Base-by-base conservation (phyloP, 352 stramenopile species). In the Globisporangium ultimum region DNA sequence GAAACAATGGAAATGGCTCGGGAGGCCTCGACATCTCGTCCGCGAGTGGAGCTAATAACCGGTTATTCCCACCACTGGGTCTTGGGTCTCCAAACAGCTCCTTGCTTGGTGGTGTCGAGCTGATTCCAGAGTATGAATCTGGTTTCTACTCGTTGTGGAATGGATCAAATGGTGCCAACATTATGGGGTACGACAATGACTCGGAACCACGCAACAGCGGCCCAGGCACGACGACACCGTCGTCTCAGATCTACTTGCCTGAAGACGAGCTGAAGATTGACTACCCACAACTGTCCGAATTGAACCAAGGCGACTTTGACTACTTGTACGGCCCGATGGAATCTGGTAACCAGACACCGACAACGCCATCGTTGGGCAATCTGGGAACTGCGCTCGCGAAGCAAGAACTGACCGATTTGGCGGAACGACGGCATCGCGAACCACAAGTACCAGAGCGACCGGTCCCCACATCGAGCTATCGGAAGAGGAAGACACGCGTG, bases 241-340 rank as follows among this genome's bases (percentile, higher is more conserved):
- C 41, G 17, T 71, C n/a, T 41, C 68, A 70, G 6, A 53, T 78
- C 14, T 78, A 78, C 58, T 48, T 72, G 43, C 64, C 64, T 13
- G 79, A 89, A 36, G 82, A 89, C 32, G 82, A 91, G 57, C 51
- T 89, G 12, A 88, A 88, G 63, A 84, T 91, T 68, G 81, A 86
- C 7, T 92, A 90, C 54, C 65, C 76, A 15, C 73, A 83, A 38
- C 55, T 92, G 13, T 51, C 74, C 0, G 80, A 90, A 52, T 74
- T 92, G 59, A 88, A 87, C 64, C 80, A 91, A 45, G 68, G 67
- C 22, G 83, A 92, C 49, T 65, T 92, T 53, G 80, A 92, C 51
- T 90, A 89, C 62, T 60, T 92, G 24, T 87, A 80, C 56, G 78
- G 74, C 10, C 57, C 80, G 9, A 85, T 90, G 53, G 78, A 87